Evolutionary conservation across 495 filamentous ascomycete genomes (phyloP), one percentile per base, ranked within the genome.

Genomic region (Aspergillus steynii): DNA sequence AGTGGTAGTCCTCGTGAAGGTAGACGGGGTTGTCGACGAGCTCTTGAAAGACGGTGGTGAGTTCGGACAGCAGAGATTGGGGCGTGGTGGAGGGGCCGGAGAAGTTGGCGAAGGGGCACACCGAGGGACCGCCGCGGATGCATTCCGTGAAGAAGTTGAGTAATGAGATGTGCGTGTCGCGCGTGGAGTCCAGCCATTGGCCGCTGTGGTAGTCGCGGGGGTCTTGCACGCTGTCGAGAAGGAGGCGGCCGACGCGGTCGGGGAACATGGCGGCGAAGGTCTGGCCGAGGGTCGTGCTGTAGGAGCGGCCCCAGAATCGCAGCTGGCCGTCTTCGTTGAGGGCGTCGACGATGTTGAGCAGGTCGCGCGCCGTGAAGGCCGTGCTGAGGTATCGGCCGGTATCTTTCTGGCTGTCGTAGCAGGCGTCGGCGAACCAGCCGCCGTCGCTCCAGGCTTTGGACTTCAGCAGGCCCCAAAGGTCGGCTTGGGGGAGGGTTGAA

Each of bases 261-360:
- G 78, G 78, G 29, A 70, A 78, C 74, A 81, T 78, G n/a, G 76
- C 67, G 25, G 74, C 72, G 49, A 76, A 75, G 29, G 71, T 75
- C 2, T 82, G 77, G 1, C 83, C 84, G 14, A 87, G 80, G 5
- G 81, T 74, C 1, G 84, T 85, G 12, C 84, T 85, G 61, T 86
- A 86, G 52, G 77, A 82, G 27, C 85, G 80, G 32, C 85, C 77
- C 66, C 83, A 83, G 53, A 80, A 84, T 1, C 78, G 75, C 47
- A 86, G 67, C 57, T 76, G 77, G 29, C 54, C 56, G 32, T 74
- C 66, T 28, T 58, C 37, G n/a, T 20, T 54, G 10, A 34, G 52
- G 45, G 62, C 65, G 59, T 76, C 71, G 27, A 68, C 51, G 8
- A 75, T 59, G 28, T 65, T 63, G 20, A 78, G 60, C 59, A 77